Base-by-base conservation (phyloP, 1,284 basidiomycete species). In the Fistulinella cinereoalba region DNA sequence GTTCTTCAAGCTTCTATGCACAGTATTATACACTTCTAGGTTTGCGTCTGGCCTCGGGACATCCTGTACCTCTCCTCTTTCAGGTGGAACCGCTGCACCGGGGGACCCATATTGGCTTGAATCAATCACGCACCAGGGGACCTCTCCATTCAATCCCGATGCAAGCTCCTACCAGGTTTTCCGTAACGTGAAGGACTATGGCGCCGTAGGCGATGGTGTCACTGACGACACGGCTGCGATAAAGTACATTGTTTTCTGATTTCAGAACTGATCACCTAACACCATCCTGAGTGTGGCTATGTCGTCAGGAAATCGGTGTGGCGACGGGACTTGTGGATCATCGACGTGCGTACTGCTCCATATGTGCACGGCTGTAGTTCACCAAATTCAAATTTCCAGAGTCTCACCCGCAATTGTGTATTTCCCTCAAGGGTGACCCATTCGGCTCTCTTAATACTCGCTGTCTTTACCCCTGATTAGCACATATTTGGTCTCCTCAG, bases 151-250 rank as follows among this genome's bases (percentile, higher is more conserved):
- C 63, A 79, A 82, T 56, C 44, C 74, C 0, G 68, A 79, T 54
- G 71, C 81, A 0, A 56, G 60, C 29, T 58, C 65, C 2, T 92
- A 91, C 59, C 71, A 79, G 47, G 85, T 91, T 32, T 89, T 85
- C 61, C 64, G 64, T 21, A 66, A 64, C 6, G 64, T 64, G 1
- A 64, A 56, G 33, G 58, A 67, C 47, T 64, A 51, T 36, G 62
- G 62, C 6, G 62, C 62, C 19, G 60, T 48, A 21, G 62, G 62
- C 28, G 63, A 65, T 44, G 62, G 62, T 4, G 28, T 61, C 12
- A 57, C 56, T 7, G 62, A 65, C 31, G 62, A 67, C 24, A 67
- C 62, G n/a, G 46, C 52, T 5, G 65, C 61, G 9, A 66, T 63
- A 36, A 56, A 56, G 61, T 63, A 4, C 16, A 46, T n/a, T n/a